These are phyloP conservation scores for Dictyophora rubrovolvata DNA, from an alignment of 768 basidiomycete genomes.

Conservation along the genomic window DNA sequence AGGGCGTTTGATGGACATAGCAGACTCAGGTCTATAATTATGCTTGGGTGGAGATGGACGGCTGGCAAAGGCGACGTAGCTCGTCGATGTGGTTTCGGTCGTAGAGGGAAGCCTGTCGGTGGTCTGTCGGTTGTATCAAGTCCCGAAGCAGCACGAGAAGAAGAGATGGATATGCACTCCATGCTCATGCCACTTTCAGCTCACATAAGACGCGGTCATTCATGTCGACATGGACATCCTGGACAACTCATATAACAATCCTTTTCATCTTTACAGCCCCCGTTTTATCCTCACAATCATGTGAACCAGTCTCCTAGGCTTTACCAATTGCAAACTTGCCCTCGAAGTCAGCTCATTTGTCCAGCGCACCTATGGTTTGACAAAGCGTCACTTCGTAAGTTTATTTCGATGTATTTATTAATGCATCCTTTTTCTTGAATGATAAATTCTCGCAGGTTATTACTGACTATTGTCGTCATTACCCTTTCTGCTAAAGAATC, in stretches of 20 bases:
- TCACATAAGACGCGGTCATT: neutral
- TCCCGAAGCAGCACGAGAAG: slow-evolving; percentile 10
- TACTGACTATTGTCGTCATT: slow-evolving; percentile 42
- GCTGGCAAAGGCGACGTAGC: neutral
- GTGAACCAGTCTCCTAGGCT: slow-evolving; percentile 62
- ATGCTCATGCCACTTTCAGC: neutral
- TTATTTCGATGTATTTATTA: slow-evolving; percentile 14
- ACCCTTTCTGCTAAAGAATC: neutral
- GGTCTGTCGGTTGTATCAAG: slow-evolving; percentile 14
- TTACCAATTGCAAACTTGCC: slow-evolving; percentile 78
- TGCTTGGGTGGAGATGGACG: neutral
- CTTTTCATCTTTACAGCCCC: neutral
- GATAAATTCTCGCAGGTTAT: slow-evolving; percentile 26
- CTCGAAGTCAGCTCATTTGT: slow-evolving; percentile 70
- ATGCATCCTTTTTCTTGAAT: slow-evolving; percentile 14
- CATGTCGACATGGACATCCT: neutral
- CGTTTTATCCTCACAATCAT: slow-evolving; percentile 1
- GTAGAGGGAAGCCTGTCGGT: slow-evolving; percentile 6
- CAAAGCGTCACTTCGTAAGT: slow-evolving; percentile 76
- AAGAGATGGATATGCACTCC: slow-evolving; percentile 14
- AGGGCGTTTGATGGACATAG: neutral
- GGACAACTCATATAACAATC: neutral
- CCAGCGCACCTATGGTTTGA: slow-evolving; percentile 74
- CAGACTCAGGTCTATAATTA: neutral
- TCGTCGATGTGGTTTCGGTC: slow-evolving; percentile 5